Conservation (phyloP, 495 filamentous ascomycete genomes). For the Aspergillus hancockii region DNA sequence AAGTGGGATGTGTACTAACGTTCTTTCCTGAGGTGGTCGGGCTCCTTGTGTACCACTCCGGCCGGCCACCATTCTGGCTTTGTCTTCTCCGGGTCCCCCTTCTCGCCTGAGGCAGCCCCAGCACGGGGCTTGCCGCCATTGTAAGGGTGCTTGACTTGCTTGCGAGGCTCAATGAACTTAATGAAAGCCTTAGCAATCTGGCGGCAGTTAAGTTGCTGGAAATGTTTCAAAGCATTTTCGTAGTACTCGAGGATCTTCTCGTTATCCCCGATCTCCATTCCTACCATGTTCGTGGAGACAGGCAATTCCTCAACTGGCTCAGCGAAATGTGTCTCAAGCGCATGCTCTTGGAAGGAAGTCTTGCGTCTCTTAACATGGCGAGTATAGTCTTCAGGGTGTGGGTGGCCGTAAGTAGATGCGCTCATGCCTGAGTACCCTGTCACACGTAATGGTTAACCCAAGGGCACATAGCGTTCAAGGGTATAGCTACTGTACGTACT, state of each 20-base stretch:
- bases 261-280: slow-evolving; percentile 41
- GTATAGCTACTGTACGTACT: slow-evolving; percentile 22
- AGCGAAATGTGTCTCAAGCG: slow-evolving; percentile 17
- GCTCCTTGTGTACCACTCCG: slow-evolving; percentile 69
- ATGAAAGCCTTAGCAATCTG: slow-evolving; percentile 76
- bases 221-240: slow-evolving; percentile 38
- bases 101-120: slow-evolving; percentile 38
- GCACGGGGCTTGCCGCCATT: slow-evolving; percentile 54
- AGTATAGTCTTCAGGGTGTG: slow-evolving; percentile 21
- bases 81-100: slow-evolving; percentile 53
- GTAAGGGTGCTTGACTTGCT: slow-evolving; percentile 83
- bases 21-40: slow-evolving; percentile 78
- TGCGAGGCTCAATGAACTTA: slow-evolving; percentile 80
- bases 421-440: slow-evolving; percentile 19
- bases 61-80: slow-evolving; percentile 84
- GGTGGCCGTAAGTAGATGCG: slow-evolving; percentile 14
- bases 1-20: slow-evolving; percentile 51
- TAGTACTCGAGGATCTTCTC: slow-evolving; percentile 41
- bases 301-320: slow-evolving; percentile 32
- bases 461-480: neutral
- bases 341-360: slow-evolving; percentile 23
- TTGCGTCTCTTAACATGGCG: slow-evolving; percentile 39
- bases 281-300: slow-evolving; percentile 36
- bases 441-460: neutral
- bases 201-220: slow-evolving; percentile 50